Percentiles rank a stretch among this genome's conserved stretches.
Evolutionary conservation across 2,329 filamentous ascomycete genomes (phyloP).

Genomic region (Pseudohalonectria lignicola): DNA sequence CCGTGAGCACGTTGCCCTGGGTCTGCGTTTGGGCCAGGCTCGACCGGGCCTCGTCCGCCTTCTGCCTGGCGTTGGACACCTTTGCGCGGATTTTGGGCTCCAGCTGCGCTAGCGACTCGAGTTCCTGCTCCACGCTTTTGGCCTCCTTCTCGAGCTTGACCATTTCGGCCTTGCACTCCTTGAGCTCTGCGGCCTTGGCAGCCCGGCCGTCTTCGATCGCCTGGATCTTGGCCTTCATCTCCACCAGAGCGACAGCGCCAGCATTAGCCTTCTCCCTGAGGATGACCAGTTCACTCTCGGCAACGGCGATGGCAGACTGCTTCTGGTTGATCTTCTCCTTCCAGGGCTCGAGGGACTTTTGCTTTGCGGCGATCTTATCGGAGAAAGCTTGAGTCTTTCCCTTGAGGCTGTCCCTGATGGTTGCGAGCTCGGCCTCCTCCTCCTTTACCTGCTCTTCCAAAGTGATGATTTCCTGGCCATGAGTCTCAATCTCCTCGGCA

Average conservation of each 20-base stretch:
- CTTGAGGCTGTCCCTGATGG: slow-evolving; percentile 79
- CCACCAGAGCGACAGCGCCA: slow-evolving; percentile 72
- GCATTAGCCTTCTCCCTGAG: slow-evolving; percentile 82
- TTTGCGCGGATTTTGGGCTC: slow-evolving; percentile 76
- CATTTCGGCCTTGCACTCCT: slow-evolving; percentile 65
- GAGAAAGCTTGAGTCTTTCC: slow-evolving; percentile 94
- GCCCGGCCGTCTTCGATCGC: slow-evolving; percentile 60
- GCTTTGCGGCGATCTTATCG: slow-evolving; percentile 82
- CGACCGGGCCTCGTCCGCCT: slow-evolving; percentile 89
- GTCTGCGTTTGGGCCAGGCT: slow-evolving; percentile 85
- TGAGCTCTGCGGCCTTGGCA: slow-evolving; percentile 62
- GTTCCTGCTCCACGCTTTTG: slow-evolving; percentile 57
- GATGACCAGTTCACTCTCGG: slow-evolving; percentile 89
- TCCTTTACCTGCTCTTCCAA: slow-evolving; percentile 66
- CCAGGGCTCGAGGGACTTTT: slow-evolving; percentile 93
- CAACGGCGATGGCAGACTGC: slow-evolving; percentile 85
- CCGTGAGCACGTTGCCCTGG: slow-evolving; percentile 82
- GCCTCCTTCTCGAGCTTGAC: slow-evolving; percentile 63
- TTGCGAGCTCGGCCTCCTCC: slow-evolving; percentile 72
- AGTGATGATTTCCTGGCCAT: slow-evolving; percentile 59
- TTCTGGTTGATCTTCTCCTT: slow-evolving; percentile 95
- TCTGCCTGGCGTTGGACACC: slow-evolving; percentile 82
- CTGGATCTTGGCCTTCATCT: slow-evolving; percentile 69
- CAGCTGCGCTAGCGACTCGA: slow-evolving; percentile 60
- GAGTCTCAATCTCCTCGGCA: slow-evolving; percentile 64